phyloP scores from a whole-genome alignment of 2,329 filamentous ascomycete species.

The Hypoxylon sp. region DNA sequence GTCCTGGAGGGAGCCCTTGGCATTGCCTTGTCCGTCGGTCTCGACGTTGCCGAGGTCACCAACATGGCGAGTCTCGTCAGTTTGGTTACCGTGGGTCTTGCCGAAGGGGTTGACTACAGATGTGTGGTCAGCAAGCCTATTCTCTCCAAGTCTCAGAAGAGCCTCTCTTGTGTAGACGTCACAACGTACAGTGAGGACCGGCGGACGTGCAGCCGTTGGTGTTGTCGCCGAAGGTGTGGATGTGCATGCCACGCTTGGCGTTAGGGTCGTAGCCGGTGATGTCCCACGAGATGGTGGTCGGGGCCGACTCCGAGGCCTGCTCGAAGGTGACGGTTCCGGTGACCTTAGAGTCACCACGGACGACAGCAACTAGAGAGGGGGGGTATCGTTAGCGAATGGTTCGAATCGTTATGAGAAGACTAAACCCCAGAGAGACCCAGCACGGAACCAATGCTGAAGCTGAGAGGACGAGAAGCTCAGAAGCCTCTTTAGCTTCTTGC shows the following conservation, averaged over 20 bases:
- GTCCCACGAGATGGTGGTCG: slow-evolving; percentile 90
- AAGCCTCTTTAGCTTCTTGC: slow-evolving; percentile 12
- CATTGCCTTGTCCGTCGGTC: slow-evolving; percentile 91
- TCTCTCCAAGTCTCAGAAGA: background rate
- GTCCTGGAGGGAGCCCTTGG: slow-evolving; percentile 81
- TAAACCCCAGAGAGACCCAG: slow-evolving; percentile 30
- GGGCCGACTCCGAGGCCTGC: slow-evolving; percentile 81
- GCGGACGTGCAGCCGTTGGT: slow-evolving; percentile 99
- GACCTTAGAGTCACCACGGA: slow-evolving; percentile 98
- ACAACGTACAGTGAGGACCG: slow-evolving; percentile 88
- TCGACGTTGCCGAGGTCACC: slow-evolving; percentile 98
- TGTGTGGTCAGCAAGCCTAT: slow-evolving; percentile 27
- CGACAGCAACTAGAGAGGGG: slow-evolving; percentile 77
- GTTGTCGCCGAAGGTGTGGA: slow-evolving; percentile 99
- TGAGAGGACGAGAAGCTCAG: background rate
- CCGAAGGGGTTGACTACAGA: slow-evolving; percentile 91
- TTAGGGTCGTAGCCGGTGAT: slow-evolving; percentile 93
- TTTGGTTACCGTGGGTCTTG: slow-evolving; percentile 90
- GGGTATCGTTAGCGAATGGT: slow-evolving; percentile 36
- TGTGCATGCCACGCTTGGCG: slow-evolving; percentile 96
- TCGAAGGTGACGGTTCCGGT: slow-evolving; percentile 93
- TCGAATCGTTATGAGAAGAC: slow-evolving; percentile 23
- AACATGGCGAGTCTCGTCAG: slow-evolving; percentile 87
- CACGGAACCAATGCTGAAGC: too few species aligned
- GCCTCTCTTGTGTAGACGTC: background rate